A percentile compares a stretch with the other conserved stretches of the same genome.
phyloP scores from a whole-genome alignment of 306 rosid genomes.

The Phaseolus lunatus region DNA sequence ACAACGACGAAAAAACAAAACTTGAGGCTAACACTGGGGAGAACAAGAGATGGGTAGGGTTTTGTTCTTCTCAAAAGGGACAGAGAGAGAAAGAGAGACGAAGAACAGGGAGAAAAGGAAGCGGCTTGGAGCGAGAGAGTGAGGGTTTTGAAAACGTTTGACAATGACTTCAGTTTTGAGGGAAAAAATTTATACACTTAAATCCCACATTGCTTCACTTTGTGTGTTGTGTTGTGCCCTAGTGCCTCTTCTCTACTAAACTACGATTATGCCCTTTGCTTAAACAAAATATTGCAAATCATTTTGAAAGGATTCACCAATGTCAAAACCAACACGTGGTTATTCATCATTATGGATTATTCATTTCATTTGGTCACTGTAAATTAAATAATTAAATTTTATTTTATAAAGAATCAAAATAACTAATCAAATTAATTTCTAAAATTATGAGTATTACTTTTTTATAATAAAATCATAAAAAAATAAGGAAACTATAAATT shows the following conservation, averaged over 20 bases:
- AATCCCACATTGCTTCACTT: background rate
- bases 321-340: background rate
- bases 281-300: background rate
- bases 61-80: conserved; percentile 51
- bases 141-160: conserved; percentile 59
- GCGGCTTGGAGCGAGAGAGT: conserved; percentile 46
- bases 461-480: too few species aligned
- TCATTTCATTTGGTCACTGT: background rate
- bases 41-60: conserved; percentile 52
- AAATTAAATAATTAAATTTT: background rate
- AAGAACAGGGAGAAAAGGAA: background rate
- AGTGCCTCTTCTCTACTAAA: background rate
- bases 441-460: background rate
- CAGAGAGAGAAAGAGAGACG: background rate
- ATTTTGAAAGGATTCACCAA: background rate
- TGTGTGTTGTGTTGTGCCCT: conserved; percentile 9
- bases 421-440: background rate
- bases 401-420: too few species aligned
- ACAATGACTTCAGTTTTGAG: conserved; percentile 39
- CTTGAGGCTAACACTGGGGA: conserved; percentile 30
- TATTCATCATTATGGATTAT: background rate
- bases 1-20: conserved; percentile 46
- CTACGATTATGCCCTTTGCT: conserved; percentile 26
- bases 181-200: background rate
- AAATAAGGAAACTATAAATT: too few species aligned